Conservation (phyloP, 768 basidiomycete genomes). For the Mycena kentingensis region DNA sequence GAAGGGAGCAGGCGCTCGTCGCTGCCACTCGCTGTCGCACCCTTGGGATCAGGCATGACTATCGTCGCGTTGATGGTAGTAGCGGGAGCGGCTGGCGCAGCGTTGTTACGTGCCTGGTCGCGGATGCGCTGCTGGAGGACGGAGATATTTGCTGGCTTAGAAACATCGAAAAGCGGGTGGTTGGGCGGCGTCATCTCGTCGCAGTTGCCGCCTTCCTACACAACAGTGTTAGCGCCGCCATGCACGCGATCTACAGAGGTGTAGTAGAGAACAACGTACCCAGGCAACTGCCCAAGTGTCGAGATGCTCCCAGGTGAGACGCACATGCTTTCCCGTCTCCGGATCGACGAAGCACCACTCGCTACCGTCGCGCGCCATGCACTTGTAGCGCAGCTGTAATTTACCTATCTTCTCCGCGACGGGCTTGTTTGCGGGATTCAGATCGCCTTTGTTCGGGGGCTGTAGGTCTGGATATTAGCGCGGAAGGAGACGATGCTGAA, state of each 20-base stretch:
- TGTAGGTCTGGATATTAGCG: no score
- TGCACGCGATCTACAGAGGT: not conserved
- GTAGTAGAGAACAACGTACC: not conserved
- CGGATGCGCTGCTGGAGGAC: not conserved
- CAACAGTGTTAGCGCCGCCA: not conserved
- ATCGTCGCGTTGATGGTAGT: not conserved
- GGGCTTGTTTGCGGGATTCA: slow-evolving; percentile 25
- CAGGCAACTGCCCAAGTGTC: not conserved
- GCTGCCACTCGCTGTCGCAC: no score
- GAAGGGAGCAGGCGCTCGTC: not conserved
- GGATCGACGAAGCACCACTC: not conserved
- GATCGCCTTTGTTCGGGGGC: slow-evolving; percentile 10
- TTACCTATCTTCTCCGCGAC: slow-evolving; percentile 17
- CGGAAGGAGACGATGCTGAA: no score
- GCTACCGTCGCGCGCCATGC: no score
- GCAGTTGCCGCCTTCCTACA: not conserved
- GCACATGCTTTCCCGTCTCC: not conserved
- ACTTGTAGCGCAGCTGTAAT: not conserved
- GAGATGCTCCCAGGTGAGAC: not conserved
- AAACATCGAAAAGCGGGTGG: not conserved
- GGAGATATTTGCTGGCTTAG: not conserved
- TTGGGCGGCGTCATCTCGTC: not conserved
- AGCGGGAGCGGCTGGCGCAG: no score
- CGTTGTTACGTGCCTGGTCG: not conserved
- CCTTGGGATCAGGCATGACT: not conserved